Percentiles rank a stretch among this genome's conserved stretches.
These are phyloP conservation scores for Capsella bursapastoris DNA, from an alignment of 345 rosid genomes.

Conservation along the genomic window DNA sequence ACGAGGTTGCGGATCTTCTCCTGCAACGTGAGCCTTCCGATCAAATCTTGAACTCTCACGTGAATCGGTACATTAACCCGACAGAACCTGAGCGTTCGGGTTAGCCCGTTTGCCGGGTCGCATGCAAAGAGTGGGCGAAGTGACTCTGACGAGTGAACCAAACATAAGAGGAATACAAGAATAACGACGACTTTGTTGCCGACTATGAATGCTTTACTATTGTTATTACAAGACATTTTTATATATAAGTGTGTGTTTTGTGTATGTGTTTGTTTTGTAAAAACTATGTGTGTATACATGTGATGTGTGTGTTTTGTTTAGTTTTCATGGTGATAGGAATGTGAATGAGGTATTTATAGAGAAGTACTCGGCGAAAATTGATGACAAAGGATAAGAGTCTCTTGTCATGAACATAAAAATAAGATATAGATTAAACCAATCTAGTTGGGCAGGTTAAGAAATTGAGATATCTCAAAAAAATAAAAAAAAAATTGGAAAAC, in stretches of 20 bases:
- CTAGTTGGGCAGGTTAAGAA: conserved; percentile 28
- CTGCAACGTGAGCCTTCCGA: conserved; percentile 73
- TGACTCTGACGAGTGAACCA: conserved; percentile 32
- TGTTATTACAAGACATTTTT: conserved; percentile 21
- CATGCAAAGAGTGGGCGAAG: conserved; percentile 68
- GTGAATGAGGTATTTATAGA: conserved; percentile 50
- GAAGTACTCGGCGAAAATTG: conserved; percentile 34
- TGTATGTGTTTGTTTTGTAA: conserved; percentile 18
- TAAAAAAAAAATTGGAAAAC: not conserved
- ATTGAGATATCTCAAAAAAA: not conserved
- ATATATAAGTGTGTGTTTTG: not conserved
- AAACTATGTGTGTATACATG: conserved; percentile 20
- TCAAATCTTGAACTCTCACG: conserved; percentile 74
- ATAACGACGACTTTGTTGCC: conserved; percentile 29
- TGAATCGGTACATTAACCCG: conserved; percentile 54
- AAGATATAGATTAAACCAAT: conserved; percentile 28
- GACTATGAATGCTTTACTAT: conserved; percentile 9
- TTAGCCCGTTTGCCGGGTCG: conserved; percentile 58
- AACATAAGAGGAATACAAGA: conserved; percentile 36
- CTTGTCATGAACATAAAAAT: conserved; percentile 29
- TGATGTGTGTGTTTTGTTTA: conserved; percentile 24
- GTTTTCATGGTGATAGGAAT: conserved; percentile 24
- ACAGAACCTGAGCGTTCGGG: conserved; percentile 65
- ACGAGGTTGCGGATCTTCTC: conserved; percentile 81
- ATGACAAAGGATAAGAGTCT: conserved; percentile 40